Conservation (phyloP, 1,139 yeast genomes). For the Suhomyces anneliseae region DNA sequence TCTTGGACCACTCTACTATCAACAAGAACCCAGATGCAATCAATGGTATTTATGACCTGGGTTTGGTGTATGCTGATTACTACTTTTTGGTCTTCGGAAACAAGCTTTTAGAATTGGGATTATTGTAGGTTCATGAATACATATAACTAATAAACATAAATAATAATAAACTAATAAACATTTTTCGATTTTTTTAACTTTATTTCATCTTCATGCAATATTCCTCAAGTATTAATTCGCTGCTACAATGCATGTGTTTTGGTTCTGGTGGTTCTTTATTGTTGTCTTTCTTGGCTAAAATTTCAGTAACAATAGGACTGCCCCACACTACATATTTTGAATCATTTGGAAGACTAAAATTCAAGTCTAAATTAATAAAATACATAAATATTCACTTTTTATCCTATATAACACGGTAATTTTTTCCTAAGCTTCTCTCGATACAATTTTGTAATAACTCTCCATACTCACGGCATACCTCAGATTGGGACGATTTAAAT, state of each 20-base stretch:
- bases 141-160: neutral
- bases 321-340: too few species aligned
- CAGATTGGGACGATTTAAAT: constrained; percentile 48
- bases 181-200: too few species aligned
- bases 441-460: constrained; percentile 54
- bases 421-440: constrained; percentile 53
- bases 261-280: too few species aligned
- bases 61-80: constrained; percentile 28
- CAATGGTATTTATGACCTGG: constrained; percentile 18
- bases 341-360: too few species aligned
- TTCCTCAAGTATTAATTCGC: too few species aligned
- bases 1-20: constrained; percentile 22
- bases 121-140: neutral
- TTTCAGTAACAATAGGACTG: too few species aligned
- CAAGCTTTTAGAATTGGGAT: constrained; percentile 20
- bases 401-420: neutral
- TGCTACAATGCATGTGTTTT: too few species aligned
- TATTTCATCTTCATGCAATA: neutral
- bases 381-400: too few species aligned
- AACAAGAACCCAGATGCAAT: constrained; percentile 21
- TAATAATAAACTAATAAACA: neutral
- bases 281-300: too few species aligned
- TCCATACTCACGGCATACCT: constrained; percentile 55
- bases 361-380: too few species aligned
- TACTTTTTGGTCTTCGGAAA: constrained; percentile 25